Conservation (phyloP, 2,329 filamentous ascomycete genomes). For the Orbilia brochopaga region DNA sequence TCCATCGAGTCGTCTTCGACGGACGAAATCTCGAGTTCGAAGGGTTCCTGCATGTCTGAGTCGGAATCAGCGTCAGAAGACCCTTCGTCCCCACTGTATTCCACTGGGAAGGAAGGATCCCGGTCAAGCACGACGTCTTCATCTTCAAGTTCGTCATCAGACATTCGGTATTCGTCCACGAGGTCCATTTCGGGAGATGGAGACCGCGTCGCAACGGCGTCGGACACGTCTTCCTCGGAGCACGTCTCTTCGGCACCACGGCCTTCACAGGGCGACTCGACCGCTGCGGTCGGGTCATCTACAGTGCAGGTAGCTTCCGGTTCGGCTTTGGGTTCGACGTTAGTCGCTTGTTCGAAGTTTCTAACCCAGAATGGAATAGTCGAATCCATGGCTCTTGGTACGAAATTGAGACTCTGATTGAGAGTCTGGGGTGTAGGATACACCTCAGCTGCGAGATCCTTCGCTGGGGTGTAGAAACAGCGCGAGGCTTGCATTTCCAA, state of each 20-base stretch:
- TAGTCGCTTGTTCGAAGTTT: constrained; percentile 23
- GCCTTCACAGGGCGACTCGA: constrained; percentile 22
- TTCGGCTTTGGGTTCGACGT: neutral
- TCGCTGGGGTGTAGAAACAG: constrained; percentile 4
- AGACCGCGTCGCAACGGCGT: constrained; percentile 19
- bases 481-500: constrained; percentile 34
- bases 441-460: constrained; percentile 8
- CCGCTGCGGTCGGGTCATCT: neutral
- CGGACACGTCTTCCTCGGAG: neutral
- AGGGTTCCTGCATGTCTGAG: constrained; percentile 47
- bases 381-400: constrained; percentile 12
- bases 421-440: constrained; percentile 18
- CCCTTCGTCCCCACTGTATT: neutral
- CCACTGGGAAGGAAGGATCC: neutral
- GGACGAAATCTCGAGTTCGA: constrained; percentile 19
- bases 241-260: neutral
- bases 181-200: constrained; percentile 32
- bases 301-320: neutral
- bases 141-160: constrained; percentile 24
- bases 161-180: constrained; percentile 19
- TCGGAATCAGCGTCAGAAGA: constrained; percentile 29
- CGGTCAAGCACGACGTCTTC: constrained; percentile 5
- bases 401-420: neutral
- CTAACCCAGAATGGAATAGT: constrained; percentile 39
- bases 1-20: constrained; percentile 42